Evolutionary conservation across 1,284 basidiomycete species (phyloP), one percentile per base, ranked within the genome.

Genomic region (Irpex sp.): DNA sequence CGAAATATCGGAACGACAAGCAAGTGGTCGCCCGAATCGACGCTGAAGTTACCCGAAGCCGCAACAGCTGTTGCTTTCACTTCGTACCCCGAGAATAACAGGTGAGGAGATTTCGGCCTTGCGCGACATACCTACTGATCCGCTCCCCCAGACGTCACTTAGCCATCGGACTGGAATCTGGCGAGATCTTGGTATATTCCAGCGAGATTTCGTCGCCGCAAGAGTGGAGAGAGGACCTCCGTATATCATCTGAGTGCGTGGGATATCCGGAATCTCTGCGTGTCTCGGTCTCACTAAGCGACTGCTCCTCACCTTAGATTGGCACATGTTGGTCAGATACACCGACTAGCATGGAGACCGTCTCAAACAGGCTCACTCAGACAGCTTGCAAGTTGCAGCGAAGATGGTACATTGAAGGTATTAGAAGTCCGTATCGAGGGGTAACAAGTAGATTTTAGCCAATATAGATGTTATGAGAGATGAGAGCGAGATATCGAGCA

Each of bases 361-460:
- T 33, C 36, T 11, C 63, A 59, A 37, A 55, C 63, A 56, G 59
- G 57, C 47, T 55, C 59, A 49, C 59, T 64, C 59, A 71, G 70
- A 65, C 72, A 77, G 61, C 76, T 86, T 31, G 85, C 84, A 26
- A 81, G 81, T 59, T 86, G 84, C 68, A 89, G 90, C 75, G 90
- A 93, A 79, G 91, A 93, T 81, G 87, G 90, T 79, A 88, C 88
- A 80, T 76, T 92, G 78, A 89, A 83, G 77, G 80, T 92, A 80
- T 76, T 85, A 76, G 78, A 76, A 73, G 80, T 91, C 77, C 80
- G 77, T 69, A 73, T 78, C 63, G 71, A 55, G 70, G 70, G 69
- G 73, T 72, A 69, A 72, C 71, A 73, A 69, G 76, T 57, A 60
- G 67, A 72, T 73, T 67, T 70, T 71, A 74, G 78, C 78, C 67